Percentiles rank a stretch among this genome's conserved stretches.
Evolutionary conservation across 2,329 filamentous ascomycete genomes (phyloP).

Genomic region (Plectosphaerella sp.): DNA sequence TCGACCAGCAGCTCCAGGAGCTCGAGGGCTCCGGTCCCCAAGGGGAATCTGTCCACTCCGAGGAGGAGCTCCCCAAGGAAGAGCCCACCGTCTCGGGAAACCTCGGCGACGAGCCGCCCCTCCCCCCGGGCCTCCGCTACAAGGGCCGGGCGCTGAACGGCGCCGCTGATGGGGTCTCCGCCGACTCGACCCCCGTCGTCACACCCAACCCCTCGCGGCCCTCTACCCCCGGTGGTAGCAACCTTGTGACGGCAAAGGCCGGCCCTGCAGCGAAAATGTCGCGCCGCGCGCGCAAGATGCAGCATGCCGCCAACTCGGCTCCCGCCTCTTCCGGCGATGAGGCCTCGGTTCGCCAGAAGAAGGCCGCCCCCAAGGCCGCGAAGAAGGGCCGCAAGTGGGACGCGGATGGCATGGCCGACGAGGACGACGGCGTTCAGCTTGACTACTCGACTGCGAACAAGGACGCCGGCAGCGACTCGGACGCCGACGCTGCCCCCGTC

Average conservation of each 20-base stretch:
- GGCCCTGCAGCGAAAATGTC: slow-evolving; percentile 75
- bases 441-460: slow-evolving; percentile 78
- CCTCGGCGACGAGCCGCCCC: slow-evolving; percentile 32
- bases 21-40: slow-evolving; percentile 56
- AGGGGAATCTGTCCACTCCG: slow-evolving; percentile 18
- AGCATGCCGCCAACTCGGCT: slow-evolving; percentile 58
- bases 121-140: slow-evolving; percentile 11
- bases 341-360: slow-evolving; percentile 52
- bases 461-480: slow-evolving; percentile 47
- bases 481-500: slow-evolving; percentile 45
- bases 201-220: slow-evolving; percentile 77
- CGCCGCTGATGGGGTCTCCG: slow-evolving; percentile 39
- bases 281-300: slow-evolving; percentile 67
- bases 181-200: slow-evolving; percentile 64
- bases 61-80: slow-evolving; percentile 20
- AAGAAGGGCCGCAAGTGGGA: slow-evolving; percentile 95
- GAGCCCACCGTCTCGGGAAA: slow-evolving; percentile 28
- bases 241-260: slow-evolving; percentile 68
- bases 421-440: slow-evolving; percentile 72
- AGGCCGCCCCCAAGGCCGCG: slow-evolving; percentile 48
- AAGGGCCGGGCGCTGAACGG: slow-evolving; percentile 26
- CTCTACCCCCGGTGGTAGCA: slow-evolving; percentile 63
- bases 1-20: slow-evolving; percentile 86
- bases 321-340: slow-evolving; percentile 84
- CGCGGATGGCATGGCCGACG: slow-evolving; percentile 75